Evolutionary conservation across 805 yeast species (phyloP).

Genomic region (Hanseniaspora taiwanica): DNA sequence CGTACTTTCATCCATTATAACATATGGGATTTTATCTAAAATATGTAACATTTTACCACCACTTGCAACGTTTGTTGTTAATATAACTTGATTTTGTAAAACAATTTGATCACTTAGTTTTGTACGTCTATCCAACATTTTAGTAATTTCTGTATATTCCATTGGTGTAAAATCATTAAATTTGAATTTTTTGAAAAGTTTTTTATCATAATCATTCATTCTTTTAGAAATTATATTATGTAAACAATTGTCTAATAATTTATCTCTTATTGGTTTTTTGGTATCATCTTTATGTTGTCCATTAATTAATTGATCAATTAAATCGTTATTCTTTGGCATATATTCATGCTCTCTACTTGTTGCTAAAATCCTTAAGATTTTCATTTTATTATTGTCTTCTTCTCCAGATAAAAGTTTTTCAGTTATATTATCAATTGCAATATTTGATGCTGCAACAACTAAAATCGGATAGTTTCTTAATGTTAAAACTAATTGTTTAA

Average conservation of each 20-base stretch:
- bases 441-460: constrained; percentile 65
- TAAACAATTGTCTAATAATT: constrained; percentile 38
- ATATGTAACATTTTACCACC: constrained; percentile 53
- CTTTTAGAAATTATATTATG: constrained; percentile 45
- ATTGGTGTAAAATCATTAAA: constrained; percentile 21
- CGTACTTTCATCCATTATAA: constrained; percentile 69
- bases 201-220: constrained; percentile 33
- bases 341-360: constrained; percentile 51
- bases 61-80: constrained; percentile 61
- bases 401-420: constrained; percentile 36
- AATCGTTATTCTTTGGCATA: constrained; percentile 14
- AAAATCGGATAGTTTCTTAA: constrained; percentile 48
- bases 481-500: constrained; percentile 41
- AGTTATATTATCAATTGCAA: constrained; percentile 66
- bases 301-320: background rate
- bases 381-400: constrained; percentile 29
- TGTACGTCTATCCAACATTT: constrained; percentile 31
- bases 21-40: constrained; percentile 44
- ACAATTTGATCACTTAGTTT: constrained; percentile 36
- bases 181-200: constrained; percentile 31
- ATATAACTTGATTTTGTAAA: constrained; percentile 54
- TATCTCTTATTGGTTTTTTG: background rate
- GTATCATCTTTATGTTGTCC: background rate
- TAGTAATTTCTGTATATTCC: constrained; percentile 28
- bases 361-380: constrained; percentile 44